Conservation (phyloP, 495 filamentous ascomycete genomes). For the Aspergillus ostianus region DNA sequence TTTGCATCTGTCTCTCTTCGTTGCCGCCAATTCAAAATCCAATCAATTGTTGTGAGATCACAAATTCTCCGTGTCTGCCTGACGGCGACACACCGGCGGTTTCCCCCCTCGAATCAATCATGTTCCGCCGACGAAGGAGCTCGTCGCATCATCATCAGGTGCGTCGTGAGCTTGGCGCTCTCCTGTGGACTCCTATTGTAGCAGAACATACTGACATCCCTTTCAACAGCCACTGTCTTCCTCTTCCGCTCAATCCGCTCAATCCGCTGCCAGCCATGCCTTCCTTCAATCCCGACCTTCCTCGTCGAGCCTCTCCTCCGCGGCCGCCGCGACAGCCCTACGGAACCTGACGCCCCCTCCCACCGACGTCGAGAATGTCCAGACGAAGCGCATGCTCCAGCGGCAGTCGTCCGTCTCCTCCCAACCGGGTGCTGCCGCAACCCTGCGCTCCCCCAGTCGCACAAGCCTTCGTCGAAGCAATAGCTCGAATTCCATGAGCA, state of each 20-base stretch:
- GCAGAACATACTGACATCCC: background rate
- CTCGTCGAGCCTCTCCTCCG: constrained; percentile 67
- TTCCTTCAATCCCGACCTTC: constrained; percentile 68
- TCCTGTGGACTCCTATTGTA: background rate
- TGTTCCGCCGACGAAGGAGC: constrained; percentile 55
- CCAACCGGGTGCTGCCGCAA: constrained; percentile 46
- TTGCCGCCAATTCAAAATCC: background rate
- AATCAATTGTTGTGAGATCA: background rate
- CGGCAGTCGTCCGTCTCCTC: constrained; percentile 71
- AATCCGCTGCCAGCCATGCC: constrained; percentile 75
- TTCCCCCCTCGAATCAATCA: constrained; percentile 25
- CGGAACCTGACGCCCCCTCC: constrained; percentile 73
- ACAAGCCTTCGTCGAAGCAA: constrained; percentile 57
- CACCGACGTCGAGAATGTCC: constrained; percentile 71
- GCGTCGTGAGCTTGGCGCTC: constrained; percentile 8
- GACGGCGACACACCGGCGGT: constrained; percentile 6
- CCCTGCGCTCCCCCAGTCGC: constrained; percentile 37
- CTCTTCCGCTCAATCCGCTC: constrained; percentile 62
- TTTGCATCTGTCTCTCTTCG: background rate
- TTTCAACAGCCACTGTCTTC: constrained; percentile 55
- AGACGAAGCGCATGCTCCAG: constrained; percentile 81
- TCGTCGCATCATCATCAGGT: constrained; percentile 57
- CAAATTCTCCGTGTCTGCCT: background rate
- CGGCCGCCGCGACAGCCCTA: constrained; percentile 81
- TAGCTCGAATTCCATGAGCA: constrained; percentile 80